Evolutionary conservation across 805 yeast genomes (phyloP).

Genomic region (Lipomyces oligophaga): DNA sequence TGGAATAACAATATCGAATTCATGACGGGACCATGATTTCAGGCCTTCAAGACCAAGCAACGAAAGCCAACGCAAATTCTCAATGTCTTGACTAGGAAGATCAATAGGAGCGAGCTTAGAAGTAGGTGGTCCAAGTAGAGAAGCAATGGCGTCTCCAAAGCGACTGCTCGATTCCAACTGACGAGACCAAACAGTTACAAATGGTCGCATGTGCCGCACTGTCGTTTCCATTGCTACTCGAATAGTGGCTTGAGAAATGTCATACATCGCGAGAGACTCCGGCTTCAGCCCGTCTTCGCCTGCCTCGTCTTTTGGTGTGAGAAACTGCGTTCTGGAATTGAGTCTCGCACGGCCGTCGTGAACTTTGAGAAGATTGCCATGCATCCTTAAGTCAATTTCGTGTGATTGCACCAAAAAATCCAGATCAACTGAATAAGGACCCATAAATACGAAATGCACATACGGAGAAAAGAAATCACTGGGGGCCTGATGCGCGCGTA

Average conservation of each 20-base stretch:
- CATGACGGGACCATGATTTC: constrained; percentile 22
- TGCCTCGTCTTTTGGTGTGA: constrained; percentile 1
- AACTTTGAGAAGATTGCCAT: constrained; percentile 1
- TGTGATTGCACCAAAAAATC: constrained; percentile 10
- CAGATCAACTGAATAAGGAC: constrained; percentile 21
- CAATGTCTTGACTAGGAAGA: constrained; percentile 18
- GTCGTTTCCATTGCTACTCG: constrained; percentile 18
- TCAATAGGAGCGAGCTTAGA: constrained; percentile 27
- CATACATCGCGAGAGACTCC: constrained; percentile 17
- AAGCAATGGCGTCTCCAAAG: constrained; percentile 13
- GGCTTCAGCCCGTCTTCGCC: background rate
- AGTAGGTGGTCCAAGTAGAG: constrained; percentile 14
- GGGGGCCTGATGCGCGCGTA: background rate
- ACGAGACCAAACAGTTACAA: constrained; percentile 23
- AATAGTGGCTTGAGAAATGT: constrained; percentile 10
- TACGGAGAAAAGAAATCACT: background rate
- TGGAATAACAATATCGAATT: constrained; percentile 22
- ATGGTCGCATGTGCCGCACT: constrained; percentile 10
- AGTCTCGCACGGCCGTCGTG: constrained; percentile 25
- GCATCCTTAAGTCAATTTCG: constrained; percentile 6
- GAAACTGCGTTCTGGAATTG: constrained; percentile 13
- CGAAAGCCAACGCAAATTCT: constrained; percentile 17
- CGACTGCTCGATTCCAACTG: constrained; percentile 10
- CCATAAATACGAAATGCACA: constrained; percentile 20
- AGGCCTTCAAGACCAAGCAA: constrained; percentile 10